Conservation (phyloP, 2,329 filamentous ascomycete species). For the Apiospora koreana region DNA sequence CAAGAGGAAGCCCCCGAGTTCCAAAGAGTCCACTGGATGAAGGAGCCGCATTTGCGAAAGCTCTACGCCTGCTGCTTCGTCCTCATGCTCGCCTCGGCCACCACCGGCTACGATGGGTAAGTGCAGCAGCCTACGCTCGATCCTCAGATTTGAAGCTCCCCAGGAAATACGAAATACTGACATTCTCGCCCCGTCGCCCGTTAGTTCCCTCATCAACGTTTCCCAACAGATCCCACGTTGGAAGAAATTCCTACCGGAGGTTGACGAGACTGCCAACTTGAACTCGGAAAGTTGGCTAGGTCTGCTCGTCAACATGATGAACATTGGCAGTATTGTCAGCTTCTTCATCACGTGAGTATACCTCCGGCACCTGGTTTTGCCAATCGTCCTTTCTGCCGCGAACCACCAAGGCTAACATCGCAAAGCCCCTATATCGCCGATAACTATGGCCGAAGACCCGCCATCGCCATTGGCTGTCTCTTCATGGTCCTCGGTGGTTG, state of each 20-base stretch:
- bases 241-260: constrained; percentile 46
- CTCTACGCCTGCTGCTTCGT: constrained; percentile 48
- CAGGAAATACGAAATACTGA: neutral
- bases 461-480: constrained; percentile 51
- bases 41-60: constrained; percentile 56
- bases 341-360: constrained; percentile 37
- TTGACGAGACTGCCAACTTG: constrained; percentile 34
- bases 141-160: neutral
- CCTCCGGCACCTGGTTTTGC: neutral
- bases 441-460: constrained; percentile 42
- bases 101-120: constrained; percentile 58
- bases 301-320: constrained; percentile 42
- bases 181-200: neutral
- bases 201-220: constrained; percentile 46
- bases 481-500: constrained; percentile 57
- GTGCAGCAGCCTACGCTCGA: constrained; percentile 16
- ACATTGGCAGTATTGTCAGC: constrained; percentile 40
- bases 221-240: constrained; percentile 46
- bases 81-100: constrained; percentile 56
- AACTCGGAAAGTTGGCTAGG: constrained; percentile 42
- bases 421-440: constrained; percentile 49
- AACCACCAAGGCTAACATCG: constrained; percentile 16
- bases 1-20: constrained; percentile 52
- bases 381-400: neutral
- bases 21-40: constrained; percentile 52